Evolutionary conservation across 2,329 filamentous ascomycete genomes (phyloP).

Genomic region (Cercospora zeina): DNA sequence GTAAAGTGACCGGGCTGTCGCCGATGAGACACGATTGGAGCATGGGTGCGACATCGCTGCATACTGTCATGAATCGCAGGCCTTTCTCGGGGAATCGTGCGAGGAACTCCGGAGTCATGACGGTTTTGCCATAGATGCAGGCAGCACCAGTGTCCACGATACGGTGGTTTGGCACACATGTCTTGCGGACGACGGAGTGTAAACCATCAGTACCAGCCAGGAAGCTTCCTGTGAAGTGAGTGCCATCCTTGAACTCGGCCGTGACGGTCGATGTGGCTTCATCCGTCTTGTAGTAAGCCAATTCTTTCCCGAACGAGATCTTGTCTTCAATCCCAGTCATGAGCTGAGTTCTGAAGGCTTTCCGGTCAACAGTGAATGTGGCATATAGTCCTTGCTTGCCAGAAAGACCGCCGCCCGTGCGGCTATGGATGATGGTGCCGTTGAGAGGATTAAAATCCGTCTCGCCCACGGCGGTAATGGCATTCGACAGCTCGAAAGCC

Average conservation of each 20-base stretch:
- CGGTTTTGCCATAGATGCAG: slow-evolving; percentile 34
- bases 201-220: slow-evolving; percentile 33
- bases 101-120: slow-evolving; percentile 26
- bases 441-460: slow-evolving; percentile 30
- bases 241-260: slow-evolving; percentile 26
- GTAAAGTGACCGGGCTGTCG: slow-evolving; percentile 28
- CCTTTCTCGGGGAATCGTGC: slow-evolving; percentile 25
- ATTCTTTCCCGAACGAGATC: slow-evolving; percentile 28
- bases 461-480: slow-evolving; percentile 26
- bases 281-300: slow-evolving; percentile 22
- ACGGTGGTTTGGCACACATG: slow-evolving; percentile 26
- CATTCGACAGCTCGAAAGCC: slow-evolving; percentile 27
- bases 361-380: slow-evolving; percentile 29
- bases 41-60: slow-evolving; percentile 24
- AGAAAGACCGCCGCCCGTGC: slow-evolving; percentile 24
- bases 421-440: slow-evolving; percentile 27
- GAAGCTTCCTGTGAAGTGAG: slow-evolving; percentile 20
- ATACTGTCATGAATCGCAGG: slow-evolving; percentile 29
- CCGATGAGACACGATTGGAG: slow-evolving; percentile 31
- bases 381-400: slow-evolving; percentile 23
- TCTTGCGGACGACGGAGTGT: slow-evolving; percentile 30
- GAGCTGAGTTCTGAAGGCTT: slow-evolving; percentile 26
- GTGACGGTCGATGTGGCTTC: slow-evolving; percentile 17
- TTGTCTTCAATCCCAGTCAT: slow-evolving; percentile 29
- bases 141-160: slow-evolving; percentile 28